These are phyloP conservation scores for Cephaloascus fragrans DNA, from an alignment of 805 yeast species.

Conservation along the genomic window DNA sequence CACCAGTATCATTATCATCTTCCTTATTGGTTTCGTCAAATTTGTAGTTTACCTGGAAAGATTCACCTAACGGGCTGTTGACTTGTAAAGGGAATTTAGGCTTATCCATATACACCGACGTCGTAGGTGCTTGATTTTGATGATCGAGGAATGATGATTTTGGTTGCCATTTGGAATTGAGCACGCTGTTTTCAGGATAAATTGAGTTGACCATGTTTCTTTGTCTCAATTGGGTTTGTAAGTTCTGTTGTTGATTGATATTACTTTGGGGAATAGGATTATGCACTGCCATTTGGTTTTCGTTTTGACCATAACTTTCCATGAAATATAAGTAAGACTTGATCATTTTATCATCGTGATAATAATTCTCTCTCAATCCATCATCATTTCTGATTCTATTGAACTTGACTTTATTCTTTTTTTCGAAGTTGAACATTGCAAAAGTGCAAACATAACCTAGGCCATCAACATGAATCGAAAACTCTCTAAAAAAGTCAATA, in stretches of 20 bases:
- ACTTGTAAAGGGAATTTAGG: neutral
- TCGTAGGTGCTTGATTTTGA: neutral
- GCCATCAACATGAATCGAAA: slow-evolving; percentile 86
- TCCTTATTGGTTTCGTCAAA: slow-evolving; percentile 14
- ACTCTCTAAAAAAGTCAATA: slow-evolving; percentile 86
- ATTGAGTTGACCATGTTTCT: neutral
- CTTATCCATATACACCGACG: neutral
- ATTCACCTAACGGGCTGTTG: slow-evolving; percentile 24
- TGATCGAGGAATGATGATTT: neutral
- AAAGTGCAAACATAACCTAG: slow-evolving; percentile 89
- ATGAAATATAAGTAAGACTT: slow-evolving; percentile 81
- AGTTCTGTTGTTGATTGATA: neutral
- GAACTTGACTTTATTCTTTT: slow-evolving; percentile 39
- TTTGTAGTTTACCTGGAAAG: slow-evolving; percentile 23
- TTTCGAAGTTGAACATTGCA: slow-evolving; percentile 84
- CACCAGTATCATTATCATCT: slow-evolving; percentile 21
- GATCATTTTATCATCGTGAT: slow-evolving; percentile 80
- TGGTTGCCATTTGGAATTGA: neutral
- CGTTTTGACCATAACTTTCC: slow-evolving; percentile 59
- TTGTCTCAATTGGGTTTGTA: neutral
- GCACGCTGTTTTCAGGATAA: neutral
- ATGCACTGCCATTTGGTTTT: neutral
- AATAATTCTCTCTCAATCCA: slow-evolving; percentile 26
- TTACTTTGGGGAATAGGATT: neutral
- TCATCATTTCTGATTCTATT: slow-evolving; percentile 17